Conservation (phyloP, 768 basidiomycete genomes). For the Boletus patriciae region DNA sequence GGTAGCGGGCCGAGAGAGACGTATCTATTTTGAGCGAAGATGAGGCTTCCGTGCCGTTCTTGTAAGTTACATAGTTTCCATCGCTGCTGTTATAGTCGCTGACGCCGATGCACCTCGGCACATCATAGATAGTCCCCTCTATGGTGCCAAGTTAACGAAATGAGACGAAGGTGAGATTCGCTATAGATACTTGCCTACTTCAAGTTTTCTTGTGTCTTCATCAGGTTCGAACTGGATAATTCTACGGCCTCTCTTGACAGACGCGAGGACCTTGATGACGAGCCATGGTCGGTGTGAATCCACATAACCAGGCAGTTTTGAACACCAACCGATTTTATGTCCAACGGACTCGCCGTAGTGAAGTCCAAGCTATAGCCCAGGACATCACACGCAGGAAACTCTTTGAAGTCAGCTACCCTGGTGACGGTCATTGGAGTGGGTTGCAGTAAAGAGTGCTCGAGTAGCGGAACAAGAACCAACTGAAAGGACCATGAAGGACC, state of each 20-base stretch:
- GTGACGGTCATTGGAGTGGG: not conserved
- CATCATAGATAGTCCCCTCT: constrained; percentile 1
- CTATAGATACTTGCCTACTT: not conserved
- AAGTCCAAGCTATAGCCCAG: constrained; percentile 8
- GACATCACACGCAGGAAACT: constrained; percentile 3
- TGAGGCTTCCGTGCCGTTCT: not conserved
- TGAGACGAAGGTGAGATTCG: not conserved
- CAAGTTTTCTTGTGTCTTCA: not conserved
- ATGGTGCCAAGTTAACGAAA: not conserved
- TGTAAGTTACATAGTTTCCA: constrained; percentile 6
- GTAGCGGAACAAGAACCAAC: not conserved
- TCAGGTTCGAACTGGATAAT: not conserved
- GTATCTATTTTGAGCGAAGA: not conserved
- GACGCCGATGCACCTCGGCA: constrained; percentile 1
- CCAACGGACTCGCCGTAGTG: not conserved
- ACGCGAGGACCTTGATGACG: not conserved
- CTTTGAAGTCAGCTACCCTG: not conserved
- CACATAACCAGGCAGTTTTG: not conserved
- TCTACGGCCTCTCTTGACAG: not conserved
- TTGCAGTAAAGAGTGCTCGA: not conserved
- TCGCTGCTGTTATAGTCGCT: not conserved
- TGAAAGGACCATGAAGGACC: not conserved
- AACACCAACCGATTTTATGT: constrained; percentile 2
- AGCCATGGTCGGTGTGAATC: not conserved
- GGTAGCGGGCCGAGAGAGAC: constrained; percentile 6